A percentile compares a stretch with the other conserved stretches of the same genome.
phyloP scores from a whole-genome alignment of 495 filamentous ascomycete genomes.

The Lasiosphaeriaceae sp. region DNA sequence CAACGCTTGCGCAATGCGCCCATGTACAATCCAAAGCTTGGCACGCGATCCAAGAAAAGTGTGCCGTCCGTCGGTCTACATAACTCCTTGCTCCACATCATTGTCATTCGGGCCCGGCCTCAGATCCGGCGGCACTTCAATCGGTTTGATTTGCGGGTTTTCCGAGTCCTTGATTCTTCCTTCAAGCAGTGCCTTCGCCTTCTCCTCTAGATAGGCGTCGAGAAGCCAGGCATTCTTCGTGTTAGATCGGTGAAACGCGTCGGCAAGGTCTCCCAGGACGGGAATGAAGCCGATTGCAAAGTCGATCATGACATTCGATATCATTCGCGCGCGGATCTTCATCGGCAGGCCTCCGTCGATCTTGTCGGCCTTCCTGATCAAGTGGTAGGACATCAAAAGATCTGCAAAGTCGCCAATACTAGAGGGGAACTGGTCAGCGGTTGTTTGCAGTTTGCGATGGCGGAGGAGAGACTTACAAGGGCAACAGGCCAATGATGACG shows the following conservation, averaged over 20 bases:
- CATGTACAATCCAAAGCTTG: too few relatives aligned
- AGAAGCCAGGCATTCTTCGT: conserved; percentile 72
- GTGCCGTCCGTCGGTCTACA: too few relatives aligned
- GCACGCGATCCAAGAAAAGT: too few relatives aligned
- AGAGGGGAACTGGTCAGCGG: conserved; percentile 3
- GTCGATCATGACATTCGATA: conserved; percentile 72
- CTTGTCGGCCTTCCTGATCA: conserved; percentile 61
- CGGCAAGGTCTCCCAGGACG: conserved; percentile 77
- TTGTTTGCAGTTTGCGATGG: not conserved
- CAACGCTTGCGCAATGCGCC: too few relatives aligned
- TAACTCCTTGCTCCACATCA: too few relatives aligned
- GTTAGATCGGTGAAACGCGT: conserved; percentile 61
- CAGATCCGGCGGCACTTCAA: too few relatives aligned
- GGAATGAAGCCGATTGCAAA: conserved; percentile 80
- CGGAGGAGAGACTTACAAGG: conserved; percentile 53
- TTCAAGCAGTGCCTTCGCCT: conserved; percentile 45
- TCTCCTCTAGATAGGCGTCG: conserved; percentile 64
- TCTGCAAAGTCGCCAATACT: conserved; percentile 77
- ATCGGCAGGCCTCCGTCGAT: conserved; percentile 68
- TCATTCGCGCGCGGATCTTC: conserved; percentile 59
- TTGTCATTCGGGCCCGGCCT: too few relatives aligned
- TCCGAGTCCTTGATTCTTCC: conserved; percentile 32
- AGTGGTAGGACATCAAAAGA: conserved; percentile 61
- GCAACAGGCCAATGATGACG: conserved; percentile 74
- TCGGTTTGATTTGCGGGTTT: too few relatives aligned